Evolutionary conservation across 2,329 filamentous ascomycete genomes (phyloP).

Genomic region (Grosmannia serpens): DNA sequence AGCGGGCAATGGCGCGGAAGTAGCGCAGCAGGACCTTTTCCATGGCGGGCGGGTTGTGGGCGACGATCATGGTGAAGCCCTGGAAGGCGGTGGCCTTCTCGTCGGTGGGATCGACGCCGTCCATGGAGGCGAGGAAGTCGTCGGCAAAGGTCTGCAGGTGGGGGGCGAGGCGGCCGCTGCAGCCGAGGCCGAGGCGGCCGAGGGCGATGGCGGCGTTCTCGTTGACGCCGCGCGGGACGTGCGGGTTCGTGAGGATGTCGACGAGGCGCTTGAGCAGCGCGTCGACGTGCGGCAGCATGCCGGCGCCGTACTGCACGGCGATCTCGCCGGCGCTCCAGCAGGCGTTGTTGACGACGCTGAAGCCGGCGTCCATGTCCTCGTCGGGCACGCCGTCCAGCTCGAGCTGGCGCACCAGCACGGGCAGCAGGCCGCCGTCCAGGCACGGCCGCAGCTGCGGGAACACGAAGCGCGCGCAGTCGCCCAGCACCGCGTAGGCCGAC

Average conservation of each 20-base stretch:
- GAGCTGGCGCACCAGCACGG: conserved; percentile 75
- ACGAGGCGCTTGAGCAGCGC: conserved; percentile 67
- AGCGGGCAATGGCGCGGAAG: conserved; percentile 73
- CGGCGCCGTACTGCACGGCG: conserved; percentile 63
- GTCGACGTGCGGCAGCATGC: conserved; percentile 66
- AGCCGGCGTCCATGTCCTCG: conserved; percentile 72
- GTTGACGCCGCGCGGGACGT: conserved; percentile 73
- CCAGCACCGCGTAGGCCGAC: conserved; percentile 87
- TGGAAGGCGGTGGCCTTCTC: conserved; percentile 92
- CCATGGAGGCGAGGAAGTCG: conserved; percentile 71
- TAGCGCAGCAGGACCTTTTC: conserved; percentile 74
- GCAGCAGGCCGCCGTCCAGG: conserved; percentile 56
- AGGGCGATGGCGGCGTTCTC: conserved; percentile 94
- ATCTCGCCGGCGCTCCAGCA: conserved; percentile 97
- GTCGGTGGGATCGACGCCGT: conserved; percentile 74
- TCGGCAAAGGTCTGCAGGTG: conserved; percentile 71
- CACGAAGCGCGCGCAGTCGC: conserved; percentile 88
- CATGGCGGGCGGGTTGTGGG: conserved; percentile 82
- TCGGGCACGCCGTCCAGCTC: conserved; percentile 67
- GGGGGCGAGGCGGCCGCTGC: conserved; percentile 63
- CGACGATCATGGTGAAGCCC: conserved; percentile 76
- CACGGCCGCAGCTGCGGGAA: conserved; percentile 69
- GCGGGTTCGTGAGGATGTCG: conserved; percentile 72
- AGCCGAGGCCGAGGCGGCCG: conserved; percentile 73
- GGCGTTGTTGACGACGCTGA: conserved; percentile 94